Conservation (phyloP, 768 basidiomycete species). For the Podaxis sp. region DNA sequence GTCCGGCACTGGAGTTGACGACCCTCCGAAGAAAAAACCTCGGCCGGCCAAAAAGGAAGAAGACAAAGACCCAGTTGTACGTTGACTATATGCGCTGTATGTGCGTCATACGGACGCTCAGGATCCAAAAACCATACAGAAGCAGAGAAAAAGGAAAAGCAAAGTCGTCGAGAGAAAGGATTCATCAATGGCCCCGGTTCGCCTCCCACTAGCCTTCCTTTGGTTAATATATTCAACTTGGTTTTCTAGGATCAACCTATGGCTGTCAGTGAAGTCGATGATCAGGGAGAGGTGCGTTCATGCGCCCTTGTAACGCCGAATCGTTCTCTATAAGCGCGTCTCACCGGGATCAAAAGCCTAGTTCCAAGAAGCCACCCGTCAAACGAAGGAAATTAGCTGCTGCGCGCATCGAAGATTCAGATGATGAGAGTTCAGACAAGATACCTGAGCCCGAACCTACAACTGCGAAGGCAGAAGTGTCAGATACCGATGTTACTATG, state of each 20-base stretch:
- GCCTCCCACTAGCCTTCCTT: neutral
- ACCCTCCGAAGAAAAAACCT: constrained; percentile 5
- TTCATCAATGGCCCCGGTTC: neutral
- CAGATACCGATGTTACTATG: neutral
- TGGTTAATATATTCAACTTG: neutral
- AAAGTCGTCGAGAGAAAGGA: constrained; percentile 8
- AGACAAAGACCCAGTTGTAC: constrained; percentile 4
- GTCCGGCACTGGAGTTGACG: neutral
- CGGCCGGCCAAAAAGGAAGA: constrained; percentile 8
- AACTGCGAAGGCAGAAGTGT: neutral
- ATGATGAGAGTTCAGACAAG: neutral
- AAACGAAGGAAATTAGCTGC: neutral
- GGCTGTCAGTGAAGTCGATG: neutral
- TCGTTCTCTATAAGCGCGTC: neutral
- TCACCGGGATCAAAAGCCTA: neutral
- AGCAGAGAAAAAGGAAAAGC: constrained; percentile 12
- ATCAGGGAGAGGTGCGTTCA: neutral
- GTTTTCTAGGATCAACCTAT: neutral
- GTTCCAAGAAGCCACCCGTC: neutral
- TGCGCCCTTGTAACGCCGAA: too few relatives aligned
- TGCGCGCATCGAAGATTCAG: neutral
- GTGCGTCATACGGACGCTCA: neutral
- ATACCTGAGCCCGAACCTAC: neutral
- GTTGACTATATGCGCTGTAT: neutral
- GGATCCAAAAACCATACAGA: neutral